Evolutionary conservation across 441 rosid species (phyloP).

Genomic region (Populus tomentosa): DNA sequence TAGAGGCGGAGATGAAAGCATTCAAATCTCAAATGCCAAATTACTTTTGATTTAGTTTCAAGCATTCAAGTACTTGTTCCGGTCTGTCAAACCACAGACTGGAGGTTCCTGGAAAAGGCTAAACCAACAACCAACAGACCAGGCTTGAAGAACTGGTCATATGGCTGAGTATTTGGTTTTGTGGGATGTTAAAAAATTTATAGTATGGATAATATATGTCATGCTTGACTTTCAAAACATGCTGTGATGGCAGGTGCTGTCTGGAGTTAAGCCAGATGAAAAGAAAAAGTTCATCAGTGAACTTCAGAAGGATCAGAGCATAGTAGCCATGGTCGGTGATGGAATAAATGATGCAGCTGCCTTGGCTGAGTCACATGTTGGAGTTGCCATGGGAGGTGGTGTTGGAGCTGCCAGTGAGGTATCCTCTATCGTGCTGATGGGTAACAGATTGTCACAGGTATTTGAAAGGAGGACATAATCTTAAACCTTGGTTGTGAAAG

Average conservation of each 20-base stretch:
- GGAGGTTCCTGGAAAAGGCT: no score
- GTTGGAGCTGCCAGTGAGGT: constrained; percentile 98
- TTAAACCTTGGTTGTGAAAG: neutral
- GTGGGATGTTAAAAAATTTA: neutral
- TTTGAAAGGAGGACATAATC: neutral
- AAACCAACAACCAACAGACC: no score
- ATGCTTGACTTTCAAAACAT: neutral
- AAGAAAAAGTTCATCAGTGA: constrained; percentile 66
- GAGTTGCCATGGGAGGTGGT: constrained; percentile 93
- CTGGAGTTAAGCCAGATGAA: constrained; percentile 84
- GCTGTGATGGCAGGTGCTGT: constrained; percentile 54
- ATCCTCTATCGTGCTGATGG: constrained; percentile 88
- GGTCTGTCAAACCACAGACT: no score
- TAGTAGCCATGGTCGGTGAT: constrained; percentile 97
- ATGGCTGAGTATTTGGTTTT: neutral
- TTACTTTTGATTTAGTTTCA: no score
- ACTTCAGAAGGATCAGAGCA: constrained; percentile 63
- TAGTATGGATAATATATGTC: neutral
- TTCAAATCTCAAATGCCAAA: no score
- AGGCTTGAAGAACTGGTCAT: neutral
- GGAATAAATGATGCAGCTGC: constrained; percentile 99
- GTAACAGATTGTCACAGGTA: constrained; percentile 91
- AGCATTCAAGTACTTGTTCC: no score
- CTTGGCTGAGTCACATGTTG: constrained; percentile 82
- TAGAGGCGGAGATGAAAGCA: no score